Evolutionary conservation across 768 basidiomycete genomes (phyloP), one percentile per base, ranked within the genome.

Genomic region (Leucosporidium scottii): DNA sequence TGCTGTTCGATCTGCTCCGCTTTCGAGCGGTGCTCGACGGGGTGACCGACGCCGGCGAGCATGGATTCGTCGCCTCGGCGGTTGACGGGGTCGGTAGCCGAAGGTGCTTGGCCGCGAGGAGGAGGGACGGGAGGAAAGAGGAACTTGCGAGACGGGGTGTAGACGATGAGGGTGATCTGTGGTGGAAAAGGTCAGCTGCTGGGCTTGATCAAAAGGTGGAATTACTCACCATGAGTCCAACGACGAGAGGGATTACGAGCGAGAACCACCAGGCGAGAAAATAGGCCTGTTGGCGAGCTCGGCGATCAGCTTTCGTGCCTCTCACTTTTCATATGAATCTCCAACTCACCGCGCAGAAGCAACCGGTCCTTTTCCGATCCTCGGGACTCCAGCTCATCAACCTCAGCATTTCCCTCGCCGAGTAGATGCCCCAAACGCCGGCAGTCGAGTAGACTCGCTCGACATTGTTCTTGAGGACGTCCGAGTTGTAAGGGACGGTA

Each of bases 1-100:
- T 79, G 79, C 68, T 81, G 75, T 57, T 81, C 79, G 50, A 77
- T 74, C 66, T 81, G 80, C 63, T 80, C 80, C 1, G 77, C 74
- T 67, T 78, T 79, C 36, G 74, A 76, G 28, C 78, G 68, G 65
- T 79, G 79, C 48, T 74, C 75, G 27, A 78, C 70, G n/a, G 75
- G 74, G 20, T 76, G 75, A 30, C 77, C 77, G 28, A 77, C 75
- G 12, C 73, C 77, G 0, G 76, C 78, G 20, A 81, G 64, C 25
- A 78, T 57, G 55, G 76, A 78, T 62, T 80, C 78, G 74, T 79
- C 79, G 20, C 79, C 80, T 47, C 68, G 73, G 54, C 75, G 67
- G 67, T 81, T 79, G 34, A 73, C 76, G 20, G 80, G 80, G 62
- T 80, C 79, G 17, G 79, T 79, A 17, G 79, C 79, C 20, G 78